Base-by-base conservation (phyloP, 2,329 filamentous ascomycete genomes). In the Aureobasidium subglaciale region DNA sequence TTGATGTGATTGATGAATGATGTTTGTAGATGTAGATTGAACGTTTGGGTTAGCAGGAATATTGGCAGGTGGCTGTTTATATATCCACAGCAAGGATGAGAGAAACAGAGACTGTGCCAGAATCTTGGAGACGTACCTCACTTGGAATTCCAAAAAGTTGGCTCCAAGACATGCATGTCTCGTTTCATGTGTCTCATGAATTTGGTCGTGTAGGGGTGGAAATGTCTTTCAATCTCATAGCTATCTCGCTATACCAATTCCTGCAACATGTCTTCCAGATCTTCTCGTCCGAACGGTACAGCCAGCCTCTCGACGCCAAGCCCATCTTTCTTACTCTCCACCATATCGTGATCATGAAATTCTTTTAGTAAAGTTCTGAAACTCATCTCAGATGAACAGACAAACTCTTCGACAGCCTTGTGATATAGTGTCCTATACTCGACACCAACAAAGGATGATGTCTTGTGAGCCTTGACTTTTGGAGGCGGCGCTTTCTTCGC, bases 311-410 rank as follows among this genome's bases (percentile, higher is more conserved):
- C 93, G 2, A 87, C 91, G 3, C 93, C 93, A 56, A 91, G 76
- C 0, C 82, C 80, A 69, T 99, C 92, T 67, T 92, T 92, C 59
- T 85, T 83, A 59, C 88, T 95, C 55, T 89, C 89, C 60, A 99
- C 87, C 84, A 99, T 97, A 67, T 96, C 90, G 74, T 99, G 93
- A 65, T 99, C 93, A 68, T 96, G 90, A 70, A 99, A 93, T 80
- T 99, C 93, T 73, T 97, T 97, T 60, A 99, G 72, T 67, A 99
- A 70, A 24, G 91, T 96, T 59, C 93, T 81, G 74, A 97, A 97
- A 59, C 89, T 90, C 81, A 97, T 90, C 73, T 97, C 93, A 58
- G 88, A 96, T 63, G 88, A 93, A 69, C 92, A 96, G 48, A 99
- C 93, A 70, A 99, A 97, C 67, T 96, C 90, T 71, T 96, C 91